Base-by-base conservation (phyloP, 352 stramenopile genomes). In the Globisporangium spinosum region DNA sequence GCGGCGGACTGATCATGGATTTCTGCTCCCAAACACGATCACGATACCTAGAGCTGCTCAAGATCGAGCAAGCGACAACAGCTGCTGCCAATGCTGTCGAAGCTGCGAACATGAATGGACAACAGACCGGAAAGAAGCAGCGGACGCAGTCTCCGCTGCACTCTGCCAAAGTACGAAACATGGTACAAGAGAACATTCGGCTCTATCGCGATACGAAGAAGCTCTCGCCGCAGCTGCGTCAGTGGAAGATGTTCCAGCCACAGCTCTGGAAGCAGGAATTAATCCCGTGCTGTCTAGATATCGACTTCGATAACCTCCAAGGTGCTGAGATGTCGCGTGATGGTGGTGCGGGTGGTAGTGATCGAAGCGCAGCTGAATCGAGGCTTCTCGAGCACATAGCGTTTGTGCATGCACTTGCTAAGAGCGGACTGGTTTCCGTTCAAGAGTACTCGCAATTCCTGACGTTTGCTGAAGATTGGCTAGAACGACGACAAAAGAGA, bases 171-270 rank as follows among this genome's bases (percentile, higher is more conserved):
- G 66, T 70, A 6, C 56, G 61, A 13, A 54, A 15, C 9, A 56
- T 69, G 23, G 77, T 83, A 1, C 53, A 74, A 38, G 72, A 79
- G 20, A 49, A 73, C 27, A 58, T 83, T 13, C 63, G 64, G 12
- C 47, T 74, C 9, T 75, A 62, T 53, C n/a, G 32, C 1, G 64
- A 66, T 8, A 66, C 76, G 5, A 32, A 40, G 2, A 64, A 69
- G 10, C 34, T 83, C 0, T 69, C 70, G 2, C 43, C 67, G 0
- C 62, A 77, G 55, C 62, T 83, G 32, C 74, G 72, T 12, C 70
- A 79, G 59, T 77, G 55, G 69, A 77, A 74, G 23, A 75, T 77
- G 62, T 81, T 83, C 20, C 65, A 79, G 38, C 49, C 62, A 2
- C 56, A 73, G 55, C 59, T 67, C 34, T 83, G 77, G 77, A 80